Percentiles rank a stretch among this genome's conserved stretches.
Evolutionary conservation across 345 rosid genomes (phyloP).

Genomic region (Salix dunnii): DNA sequence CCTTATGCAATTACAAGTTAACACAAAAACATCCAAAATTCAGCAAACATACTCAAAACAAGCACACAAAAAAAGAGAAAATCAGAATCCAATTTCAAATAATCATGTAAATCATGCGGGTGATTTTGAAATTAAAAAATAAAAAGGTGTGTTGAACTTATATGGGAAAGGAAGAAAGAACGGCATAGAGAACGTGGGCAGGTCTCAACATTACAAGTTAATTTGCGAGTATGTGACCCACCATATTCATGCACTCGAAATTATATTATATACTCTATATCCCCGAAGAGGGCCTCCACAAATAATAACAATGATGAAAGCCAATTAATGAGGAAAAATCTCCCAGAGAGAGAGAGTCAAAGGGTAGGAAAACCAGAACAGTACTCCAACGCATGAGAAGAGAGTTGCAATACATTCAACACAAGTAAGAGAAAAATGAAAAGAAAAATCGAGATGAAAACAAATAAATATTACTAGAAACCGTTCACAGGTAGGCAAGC

Average conservation of each 20-base stretch:
- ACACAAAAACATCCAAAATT: not conserved
- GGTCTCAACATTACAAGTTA: constrained; percentile 1
- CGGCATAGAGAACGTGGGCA: constrained; percentile 16
- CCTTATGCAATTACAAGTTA: not conserved
- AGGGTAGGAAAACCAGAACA: not conserved
- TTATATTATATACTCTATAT: constrained; percentile 1
- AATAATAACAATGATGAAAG: constrained; percentile 1
- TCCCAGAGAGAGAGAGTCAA: not conserved
- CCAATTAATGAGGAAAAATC: not conserved
- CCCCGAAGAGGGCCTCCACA: constrained; percentile 24
- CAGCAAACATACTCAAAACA: not conserved
- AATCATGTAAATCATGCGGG: not conserved
- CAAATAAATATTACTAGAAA: not conserved
- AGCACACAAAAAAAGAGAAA: not conserved
- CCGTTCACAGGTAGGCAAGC: not conserved
- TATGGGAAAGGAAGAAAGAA: constrained; percentile 4
- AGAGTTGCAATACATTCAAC: not conserved
- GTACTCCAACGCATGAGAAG: not conserved
- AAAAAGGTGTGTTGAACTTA: not conserved
- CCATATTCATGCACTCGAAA: constrained; percentile 11
- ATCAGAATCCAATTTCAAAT: not conserved
- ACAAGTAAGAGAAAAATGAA: not conserved
- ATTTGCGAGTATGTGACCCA: constrained; percentile 7
- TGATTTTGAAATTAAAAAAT: constrained; percentile 4
- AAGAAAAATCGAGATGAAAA: not conserved